Evolutionary conservation across 202 grass and related monocot genomes (phyloP).

Genomic region (Thinopyrum obtusiflorum): DNA sequence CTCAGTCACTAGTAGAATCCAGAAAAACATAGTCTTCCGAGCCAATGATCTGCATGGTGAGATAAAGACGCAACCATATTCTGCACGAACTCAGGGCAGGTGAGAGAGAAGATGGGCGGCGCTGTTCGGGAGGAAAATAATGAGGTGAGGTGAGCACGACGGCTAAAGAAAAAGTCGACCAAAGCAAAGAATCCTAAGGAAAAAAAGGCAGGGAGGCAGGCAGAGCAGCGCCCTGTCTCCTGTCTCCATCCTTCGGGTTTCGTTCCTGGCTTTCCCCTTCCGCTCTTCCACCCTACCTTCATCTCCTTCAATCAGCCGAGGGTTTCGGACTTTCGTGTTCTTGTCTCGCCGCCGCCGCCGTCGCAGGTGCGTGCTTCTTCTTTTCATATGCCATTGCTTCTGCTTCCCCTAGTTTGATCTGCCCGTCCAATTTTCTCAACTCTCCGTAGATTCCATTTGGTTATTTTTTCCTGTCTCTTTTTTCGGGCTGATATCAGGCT

Average conservation of each 20-base stretch:
- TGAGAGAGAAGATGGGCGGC: background rate
- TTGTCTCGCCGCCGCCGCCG: background rate
- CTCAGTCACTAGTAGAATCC: background rate
- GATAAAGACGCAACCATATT: background rate
- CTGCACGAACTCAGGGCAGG: background rate
- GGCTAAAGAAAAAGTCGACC: conserved; percentile 13
- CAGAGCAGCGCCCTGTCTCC: conserved; percentile 26
- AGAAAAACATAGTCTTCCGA: background rate
- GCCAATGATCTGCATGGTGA: background rate
- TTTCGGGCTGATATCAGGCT: too few relatives aligned
- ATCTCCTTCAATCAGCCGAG: background rate
- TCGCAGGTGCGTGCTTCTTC: conserved; percentile 10
- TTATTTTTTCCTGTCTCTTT: background rate
- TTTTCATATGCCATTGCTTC: background rate
- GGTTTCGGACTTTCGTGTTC: background rate
- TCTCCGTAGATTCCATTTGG: background rate
- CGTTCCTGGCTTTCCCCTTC: conserved; percentile 34
- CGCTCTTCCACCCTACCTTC: background rate
- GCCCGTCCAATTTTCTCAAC: background rate
- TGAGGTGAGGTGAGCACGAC: conserved; percentile 28
- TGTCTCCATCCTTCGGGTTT: conserved; percentile 7
- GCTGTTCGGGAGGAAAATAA: background rate
- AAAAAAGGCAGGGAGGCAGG: background rate
- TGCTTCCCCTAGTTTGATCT: background rate
- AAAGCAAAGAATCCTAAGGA: conserved; percentile 38